Base-by-base conservation (phyloP, 2,329 filamentous ascomycete genomes). In the Fonsecaea monophora region DNA sequence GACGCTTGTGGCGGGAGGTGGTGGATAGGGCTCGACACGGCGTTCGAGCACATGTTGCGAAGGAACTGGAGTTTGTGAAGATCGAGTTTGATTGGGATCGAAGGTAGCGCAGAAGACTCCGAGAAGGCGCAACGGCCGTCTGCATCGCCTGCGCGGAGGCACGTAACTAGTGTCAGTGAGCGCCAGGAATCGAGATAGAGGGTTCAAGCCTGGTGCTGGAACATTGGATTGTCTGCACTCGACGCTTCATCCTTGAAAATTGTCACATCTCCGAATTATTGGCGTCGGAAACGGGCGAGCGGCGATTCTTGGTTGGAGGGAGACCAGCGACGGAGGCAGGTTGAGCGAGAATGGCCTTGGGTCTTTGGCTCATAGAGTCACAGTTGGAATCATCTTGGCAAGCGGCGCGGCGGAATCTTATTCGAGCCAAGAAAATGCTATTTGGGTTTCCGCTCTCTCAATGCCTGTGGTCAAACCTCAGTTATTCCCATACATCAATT, bases 81-180 rank as follows among this genome's bases (percentile, higher is more conserved):
- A 85, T 75, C 62, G 82, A 82, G 72, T 90, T 85, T 70, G 90
- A 87, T 77, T 94, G 91, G 62, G 83, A 86, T 71, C 87, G 88
- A 70, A 95, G 83, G 77, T 92, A 94, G 72, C 88, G 88, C 69
- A 95, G 82, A 21, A 94, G 85, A 53, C 78, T 79, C 64, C 79
- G 75, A 61, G 86, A 88, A 56, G 86, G 86, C 70, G 78, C 80
- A 35, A 48, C 42, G 13, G 64, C 45, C 59, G 70, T 63, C 66
- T 68, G 65, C 70, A 71, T 71, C 55, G 63, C 70, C 68, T 67
- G 64, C 55, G 18, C 45, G 9, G 6, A 25, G 18, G 21, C 7
- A 50, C 45, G 45, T 21, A 50, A 21, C 45, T 50, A 50, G 25
- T 50, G 25, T 21, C 10, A 48, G 15, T 45, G 40, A 45, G 35